Evolutionary conservation across 2,329 filamentous ascomycete species (phyloP).

Genomic region (Rhynchosporium secalis): DNA sequence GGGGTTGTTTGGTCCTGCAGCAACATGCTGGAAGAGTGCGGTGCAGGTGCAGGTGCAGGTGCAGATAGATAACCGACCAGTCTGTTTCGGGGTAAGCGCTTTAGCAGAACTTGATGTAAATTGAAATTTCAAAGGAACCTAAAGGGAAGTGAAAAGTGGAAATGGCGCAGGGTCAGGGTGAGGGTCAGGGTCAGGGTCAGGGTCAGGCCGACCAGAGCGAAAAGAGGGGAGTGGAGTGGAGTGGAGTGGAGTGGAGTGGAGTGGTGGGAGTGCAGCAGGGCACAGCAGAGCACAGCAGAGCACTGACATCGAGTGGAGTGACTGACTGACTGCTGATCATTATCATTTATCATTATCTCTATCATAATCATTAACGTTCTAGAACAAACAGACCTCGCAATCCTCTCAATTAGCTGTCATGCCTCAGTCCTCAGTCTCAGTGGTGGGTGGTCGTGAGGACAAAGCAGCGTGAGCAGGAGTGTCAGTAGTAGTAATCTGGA

Average conservation of each 20-base stretch:
- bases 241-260: not conserved
- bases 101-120: not conserved
- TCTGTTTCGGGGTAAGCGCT: conserved; percentile 15
- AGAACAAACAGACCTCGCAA: no score
- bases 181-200: no score
- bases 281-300: not conserved
- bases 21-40: conserved; percentile 15
- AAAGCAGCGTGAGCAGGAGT: no score
- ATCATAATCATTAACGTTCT: no score
- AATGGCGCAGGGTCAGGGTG: no score
- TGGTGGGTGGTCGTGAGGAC: no score
- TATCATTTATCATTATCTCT: not conserved
- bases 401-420: no score
- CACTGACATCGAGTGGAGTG: not conserved
- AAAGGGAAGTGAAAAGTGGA: no score
- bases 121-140: no score
- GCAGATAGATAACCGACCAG: conserved; percentile 20
- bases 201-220: no score
- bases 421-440: no score
- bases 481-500: no score
- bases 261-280: conserved; percentile 5
- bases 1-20: conserved; percentile 28
- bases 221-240: not conserved
- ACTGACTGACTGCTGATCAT: conserved; percentile 6
- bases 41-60: conserved; percentile 16